Evolutionary conservation across 495 filamentous ascomycete genomes (phyloP).

Genomic region (Penicillium maclennaniae): DNA sequence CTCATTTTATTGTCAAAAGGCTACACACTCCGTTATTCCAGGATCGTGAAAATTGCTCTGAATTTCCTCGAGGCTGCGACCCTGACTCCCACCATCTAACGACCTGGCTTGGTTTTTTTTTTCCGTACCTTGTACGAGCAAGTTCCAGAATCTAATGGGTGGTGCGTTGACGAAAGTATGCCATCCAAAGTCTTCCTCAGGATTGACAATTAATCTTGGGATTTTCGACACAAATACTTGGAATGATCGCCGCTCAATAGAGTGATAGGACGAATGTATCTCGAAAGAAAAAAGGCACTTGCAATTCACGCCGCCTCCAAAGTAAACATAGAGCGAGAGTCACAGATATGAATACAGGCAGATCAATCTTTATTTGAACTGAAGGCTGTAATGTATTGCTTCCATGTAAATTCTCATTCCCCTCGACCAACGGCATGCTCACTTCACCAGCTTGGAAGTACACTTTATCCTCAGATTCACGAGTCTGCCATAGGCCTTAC

Average conservation of each 20-base stretch:
- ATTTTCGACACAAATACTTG: slow-evolving; percentile 25
- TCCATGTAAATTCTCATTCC: slow-evolving; percentile 24
- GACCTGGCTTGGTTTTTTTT: slow-evolving; percentile 53
- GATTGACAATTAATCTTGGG: background rate
- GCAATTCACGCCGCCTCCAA: slow-evolving; percentile 54
- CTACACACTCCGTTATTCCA: slow-evolving; percentile 24
- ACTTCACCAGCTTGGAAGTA: slow-evolving; percentile 21
- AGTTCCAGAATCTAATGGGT: slow-evolving; percentile 14
- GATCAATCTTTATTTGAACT: slow-evolving; percentile 46
- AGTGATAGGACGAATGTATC: slow-evolving; percentile 32
- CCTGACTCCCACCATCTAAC: slow-evolving; percentile 39
- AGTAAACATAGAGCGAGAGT: slow-evolving; percentile 46
- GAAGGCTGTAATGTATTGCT: slow-evolving; percentile 49
- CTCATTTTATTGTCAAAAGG: too few relatives aligned
- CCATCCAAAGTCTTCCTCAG: background rate
- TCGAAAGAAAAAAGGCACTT: slow-evolving; percentile 20
- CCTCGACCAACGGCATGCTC: background rate
- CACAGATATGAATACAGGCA: slow-evolving; percentile 51
- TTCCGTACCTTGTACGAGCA: slow-evolving; percentile 36
- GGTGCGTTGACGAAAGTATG: background rate
- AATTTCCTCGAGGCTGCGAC: slow-evolving; percentile 44
- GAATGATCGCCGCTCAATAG: slow-evolving; percentile 40
- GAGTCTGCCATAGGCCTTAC: slow-evolving; percentile 22
- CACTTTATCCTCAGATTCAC: slow-evolving; percentile 24
- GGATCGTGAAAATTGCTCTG: slow-evolving; percentile 32